Base-by-base conservation (phyloP, 768 basidiomycete genomes). In the Rhizopogon vulgaris region DNA sequence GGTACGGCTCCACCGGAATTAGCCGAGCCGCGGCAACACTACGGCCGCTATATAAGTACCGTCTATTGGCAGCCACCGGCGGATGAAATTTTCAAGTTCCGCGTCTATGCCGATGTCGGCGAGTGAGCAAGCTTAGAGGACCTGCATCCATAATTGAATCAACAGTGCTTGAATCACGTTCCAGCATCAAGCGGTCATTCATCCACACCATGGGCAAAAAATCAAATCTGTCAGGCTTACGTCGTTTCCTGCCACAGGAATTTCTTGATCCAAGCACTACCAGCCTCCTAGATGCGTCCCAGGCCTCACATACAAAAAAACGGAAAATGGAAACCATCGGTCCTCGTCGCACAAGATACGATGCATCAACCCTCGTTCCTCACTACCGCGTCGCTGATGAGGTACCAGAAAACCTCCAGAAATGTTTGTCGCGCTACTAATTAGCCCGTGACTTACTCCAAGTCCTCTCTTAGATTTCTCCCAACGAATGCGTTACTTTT, bases 401-500 rank as follows among this genome's bases (percentile, higher is more conserved):
- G 55, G 89, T 94, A 7, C 93, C 94, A 3, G 71, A 78, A 15
- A 79, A 87, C 61, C 75, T 95, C 7, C 73, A 78, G 59, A 96
- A 96, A 76, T 95, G 93, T 94, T 61, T 54, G 87, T 73, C 25
- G 14, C 38, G 8, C 28, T 9, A 7, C 52, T 11, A 37, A 9
- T n/a, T 24, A 36, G 15, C 15, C 28, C 15, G 28, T 27, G 17
- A 18, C 47, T 41, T 46, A 36, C 49, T 49, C 25, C 8, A 24
- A 24, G 22, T 49, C 43, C 27, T n/a, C 43, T 42, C 38, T 25
- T 60, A 98, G 94, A 97, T 66, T 97, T 88, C 63, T 78, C 78
- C 5, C 95, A 98, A 66, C 77, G 95, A 30, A 76, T 80, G 49
- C 82, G 90, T 1, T 84, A 82, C 56, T 93, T 98, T 66, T 87